A percentile compares a stretch with the other conserved stretches of the same genome.
These are phyloP conservation scores for Blumeriella jaapii DNA, from an alignment of 2,329 filamentous ascomycete genomes.

Conservation along the genomic window DNA sequence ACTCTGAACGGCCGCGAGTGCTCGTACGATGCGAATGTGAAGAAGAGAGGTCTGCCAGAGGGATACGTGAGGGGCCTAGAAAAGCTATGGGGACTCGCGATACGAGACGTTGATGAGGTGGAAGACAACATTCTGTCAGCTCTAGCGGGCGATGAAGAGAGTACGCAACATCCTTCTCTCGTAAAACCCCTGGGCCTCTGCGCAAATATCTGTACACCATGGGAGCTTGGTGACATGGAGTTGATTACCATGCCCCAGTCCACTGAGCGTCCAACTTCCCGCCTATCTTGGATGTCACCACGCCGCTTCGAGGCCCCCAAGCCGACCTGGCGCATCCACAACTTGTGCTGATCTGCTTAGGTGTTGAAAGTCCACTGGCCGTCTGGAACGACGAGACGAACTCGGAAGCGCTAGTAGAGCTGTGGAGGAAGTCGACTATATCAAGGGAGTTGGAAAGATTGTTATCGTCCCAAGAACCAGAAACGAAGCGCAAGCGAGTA, in stretches of 20 bases:
- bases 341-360: conserved; percentile 20
- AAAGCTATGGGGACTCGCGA: conserved; percentile 41
- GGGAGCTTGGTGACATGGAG: no score
- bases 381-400: conserved; percentile 24
- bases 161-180: conserved; percentile 11
- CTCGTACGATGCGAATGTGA: conserved; percentile 59
- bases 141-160: conserved; percentile 31
- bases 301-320: no score
- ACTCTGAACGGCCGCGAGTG: conserved; percentile 38
- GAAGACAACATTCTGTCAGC: conserved; percentile 37
- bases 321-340: no score
- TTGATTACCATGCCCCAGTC: no score
- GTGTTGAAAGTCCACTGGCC: conserved; percentile 23
- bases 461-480: conserved; percentile 22
- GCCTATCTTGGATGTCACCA: no score
- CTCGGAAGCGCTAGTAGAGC: conserved; percentile 21
- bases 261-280: no score
- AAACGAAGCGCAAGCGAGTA: conserved; percentile 20
- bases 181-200: neutral
- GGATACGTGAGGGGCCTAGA: conserved; percentile 69
- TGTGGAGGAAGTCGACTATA: conserved; percentile 25
- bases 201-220: no score
- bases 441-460: conserved; percentile 24
- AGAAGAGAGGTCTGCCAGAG: conserved; percentile 69
- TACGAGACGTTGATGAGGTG: conserved; percentile 36